Base-by-base conservation (phyloP, 2,329 filamentous ascomycete species). In the Boeremia exigua region DNA sequence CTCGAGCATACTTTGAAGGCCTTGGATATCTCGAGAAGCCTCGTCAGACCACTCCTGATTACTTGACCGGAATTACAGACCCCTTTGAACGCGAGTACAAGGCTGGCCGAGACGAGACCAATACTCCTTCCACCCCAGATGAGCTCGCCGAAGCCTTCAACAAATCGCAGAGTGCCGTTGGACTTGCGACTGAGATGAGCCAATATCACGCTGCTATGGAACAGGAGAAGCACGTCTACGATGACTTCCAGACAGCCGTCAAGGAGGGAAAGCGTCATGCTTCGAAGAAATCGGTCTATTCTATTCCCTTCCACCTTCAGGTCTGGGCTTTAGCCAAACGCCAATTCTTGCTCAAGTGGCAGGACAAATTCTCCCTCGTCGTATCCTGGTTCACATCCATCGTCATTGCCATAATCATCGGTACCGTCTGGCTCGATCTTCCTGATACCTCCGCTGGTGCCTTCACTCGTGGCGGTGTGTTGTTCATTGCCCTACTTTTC, bases 271-370 rank as follows among this genome's bases (percentile, higher is more conserved):
- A 96, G 80, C 87, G 90, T 10, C 87, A 88, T 7, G 89, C 91
- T 0, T 78, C 82, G 0, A 86, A 87, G 67, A 86, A 85, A 54
- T 94, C 90, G 0, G 89, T 94, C 30, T 96, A 96, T 77, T 88
- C 87, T 1, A 88, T 93, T 49, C 91, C 91, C 0, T 95, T 95
- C 76, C 86, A 92, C 61, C 79, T 91, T 1, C 92, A 96, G 72
- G 82, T 95, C 19, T 93, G 88, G 88, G 89, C 90, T 0, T 77
- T 95, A 59, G 90, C 93, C 83, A 88, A 91, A 73, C 86, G 92
- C 5, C 91, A 96, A 72, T 95, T 92, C 72, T 81, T 89, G 47
- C 87, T 96, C 66, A 95, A 95, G 78, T 88, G 91, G 79, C 91
- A 96, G 74, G 91, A 96, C 72, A 88, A 88, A 54, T 89, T 93